Base-by-base conservation (phyloP, 1,139 yeast genomes). In the Geotrichum australiense region DNA sequence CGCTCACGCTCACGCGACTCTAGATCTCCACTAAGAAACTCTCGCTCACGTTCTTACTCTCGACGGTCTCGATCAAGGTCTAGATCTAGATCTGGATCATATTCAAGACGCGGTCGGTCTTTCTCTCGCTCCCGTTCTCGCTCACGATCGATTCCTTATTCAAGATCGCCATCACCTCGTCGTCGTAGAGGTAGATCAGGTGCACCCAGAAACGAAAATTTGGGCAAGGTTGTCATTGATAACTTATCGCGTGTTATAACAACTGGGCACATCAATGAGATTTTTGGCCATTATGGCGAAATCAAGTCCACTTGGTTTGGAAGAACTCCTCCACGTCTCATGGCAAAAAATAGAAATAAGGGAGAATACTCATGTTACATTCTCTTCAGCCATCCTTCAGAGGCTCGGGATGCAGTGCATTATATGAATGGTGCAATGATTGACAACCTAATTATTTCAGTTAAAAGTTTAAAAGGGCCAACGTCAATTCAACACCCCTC, bases 371-470 rank as follows among this genome's bases (percentile, higher is more conserved):
- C 53, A 2, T 47, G 54, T 31, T 49, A 39, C 38, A 48, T 56
- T 15, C 42, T 47, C 7, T 56, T 28, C 35, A 28, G 43, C 19
- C 41, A 41, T 20, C 49, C 51, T 1, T 50, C 40, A n/a, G 54
- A 52, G 33, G 58, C 59, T n/a, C 37, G 46, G 10, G 47, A 41
- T 10, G 59, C 58, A 5, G 47, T 45, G 7, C 32, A 39, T 2
- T 50, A 45, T 24, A 52, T 55, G 57, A 50, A 55, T 37, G 53
- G 53, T 2, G 59, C 58, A n/a, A 50, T 52, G 51, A 50, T 55
- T 35, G 59, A 55, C 37, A 34, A 47, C 11, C 27, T 42, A 20
- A 43, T 39, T 8, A 44, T 55, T 12, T 44, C 47, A 3, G 58
- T 52, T 14, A 42, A 39, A 28, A 30, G 46, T 12, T 39, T 44